phyloP scores from a whole-genome alignment of 2,329 filamentous ascomycete genomes.

The Plenodomus lindquistii region DNA sequence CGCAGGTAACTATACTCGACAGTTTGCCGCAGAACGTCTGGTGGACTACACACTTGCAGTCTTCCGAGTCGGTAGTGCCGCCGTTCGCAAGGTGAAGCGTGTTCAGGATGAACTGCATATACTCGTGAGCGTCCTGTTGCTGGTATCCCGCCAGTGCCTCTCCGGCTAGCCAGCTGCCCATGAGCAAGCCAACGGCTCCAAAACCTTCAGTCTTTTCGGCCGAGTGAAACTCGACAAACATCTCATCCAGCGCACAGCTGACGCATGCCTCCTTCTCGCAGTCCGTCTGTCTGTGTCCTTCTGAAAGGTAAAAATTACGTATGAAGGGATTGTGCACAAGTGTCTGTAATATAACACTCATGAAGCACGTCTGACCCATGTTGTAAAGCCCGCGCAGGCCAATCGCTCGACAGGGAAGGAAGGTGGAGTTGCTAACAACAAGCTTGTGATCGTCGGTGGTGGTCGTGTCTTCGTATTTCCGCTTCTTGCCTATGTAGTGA shows the following conservation, averaged over 20 bases:
- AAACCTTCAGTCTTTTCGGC: slow-evolving; percentile 84
- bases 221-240: slow-evolving; percentile 67
- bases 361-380: slow-evolving; percentile 97
- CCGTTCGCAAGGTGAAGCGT: slow-evolving; percentile 81
- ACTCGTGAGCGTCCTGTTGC: slow-evolving; percentile 96
- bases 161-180: slow-evolving; percentile 87
- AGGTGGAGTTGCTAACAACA: slow-evolving; percentile 75
- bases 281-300: slow-evolving; percentile 79
- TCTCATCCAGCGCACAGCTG: slow-evolving; percentile 64
- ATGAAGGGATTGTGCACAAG: slow-evolving; percentile 92
- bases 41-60: slow-evolving; percentile 89
- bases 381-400: slow-evolving; percentile 94
- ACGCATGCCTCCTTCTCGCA: slow-evolving; percentile 65
- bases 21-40: slow-evolving; percentile 93
- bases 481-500: slow-evolving; percentile 60
- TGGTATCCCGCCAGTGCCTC: slow-evolving; percentile 75
- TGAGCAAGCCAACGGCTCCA: slow-evolving; percentile 84
- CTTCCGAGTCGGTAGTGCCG: slow-evolving; percentile 50
- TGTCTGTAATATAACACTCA: slow-evolving; percentile 93
- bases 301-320: slow-evolving; percentile 87
- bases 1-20: slow-evolving; percentile 87
- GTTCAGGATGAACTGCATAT: slow-evolving; percentile 93
- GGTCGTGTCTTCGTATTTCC: slow-evolving; percentile 72
- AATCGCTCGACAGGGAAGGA: slow-evolving; percentile 80
- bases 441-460: slow-evolving; percentile 71